Evolutionary conservation across 1,284 basidiomycete species (phyloP), one percentile per base, ranked within the genome.

Genomic region (Boletus semigastroideus): DNA sequence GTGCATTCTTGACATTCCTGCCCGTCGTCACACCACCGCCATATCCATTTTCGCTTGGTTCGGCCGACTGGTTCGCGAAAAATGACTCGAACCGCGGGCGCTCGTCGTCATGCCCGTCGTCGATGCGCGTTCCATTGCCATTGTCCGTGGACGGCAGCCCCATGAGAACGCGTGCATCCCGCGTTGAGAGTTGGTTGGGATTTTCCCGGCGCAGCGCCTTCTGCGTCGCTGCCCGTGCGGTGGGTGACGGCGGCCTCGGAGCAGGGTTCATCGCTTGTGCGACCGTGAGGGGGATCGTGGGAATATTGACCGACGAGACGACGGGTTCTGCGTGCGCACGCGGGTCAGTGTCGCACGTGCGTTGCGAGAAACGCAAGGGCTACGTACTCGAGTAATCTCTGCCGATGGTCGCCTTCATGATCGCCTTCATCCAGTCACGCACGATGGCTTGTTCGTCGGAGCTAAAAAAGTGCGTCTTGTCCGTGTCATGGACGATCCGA

Each of bases 371-470:
- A 48, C 5, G 42, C 41, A 47, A 33, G 5, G 34, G 41, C 20
- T 25, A 77, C 87, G 43, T 65, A 94, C 92, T 89, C 12, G 86
- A 79, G 67, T 94, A 96, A 70, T 97, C 94, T 51, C 97, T 78
- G 16, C 84, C 89, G 63, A 99, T 99, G 5, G 96, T 98, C 3
- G 94, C 91, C 72, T 99, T 99, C 92, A 98, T 98, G 62, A 99
- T 83, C 11, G 94, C 92, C 77, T 99, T 99, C 96, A 99, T 99
- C 97, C 97, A 99, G 59, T 94, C 93, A 13, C 97, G 83, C 43
- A 98, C 80, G 36, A 85, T 72, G 5, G 74, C 68, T 67, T 94
- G 91, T 66, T 98, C 94, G 34, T 94, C 89, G 0, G 90, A 90
- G 58, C 90, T 91, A 72, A 99, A 99, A 67, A 77, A 92, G 71